phyloP scores from a whole-genome alignment of 768 basidiomycete species.

The Calocera viscosa region DNA sequence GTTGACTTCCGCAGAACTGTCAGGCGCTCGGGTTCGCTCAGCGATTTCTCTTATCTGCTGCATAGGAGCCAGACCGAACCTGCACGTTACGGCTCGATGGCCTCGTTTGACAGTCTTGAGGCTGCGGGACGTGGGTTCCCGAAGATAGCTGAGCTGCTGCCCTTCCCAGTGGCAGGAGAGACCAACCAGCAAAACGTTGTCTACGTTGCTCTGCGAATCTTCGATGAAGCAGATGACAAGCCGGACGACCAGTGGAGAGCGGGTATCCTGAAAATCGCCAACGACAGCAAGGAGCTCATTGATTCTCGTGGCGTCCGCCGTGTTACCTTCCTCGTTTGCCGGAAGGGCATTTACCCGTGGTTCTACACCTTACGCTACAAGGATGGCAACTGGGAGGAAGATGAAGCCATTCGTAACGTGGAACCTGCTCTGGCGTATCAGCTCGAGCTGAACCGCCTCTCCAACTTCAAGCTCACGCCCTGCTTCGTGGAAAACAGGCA shows the following conservation, averaged over 20 bases:
- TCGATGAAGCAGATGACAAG: conserved; percentile 66
- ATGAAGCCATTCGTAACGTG: conserved; percentile 92
- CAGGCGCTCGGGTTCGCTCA: conserved; percentile 81
- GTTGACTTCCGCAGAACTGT: conserved; percentile 34
- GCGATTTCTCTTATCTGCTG: conserved; percentile 89
- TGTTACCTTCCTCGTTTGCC: conserved; percentile 83
- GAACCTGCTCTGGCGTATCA: conserved; percentile 98
- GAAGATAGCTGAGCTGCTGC: conserved; percentile 59
- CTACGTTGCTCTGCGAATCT: conserved; percentile 84
- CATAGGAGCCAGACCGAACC: conserved; percentile 71
- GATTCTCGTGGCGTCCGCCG: conserved; percentile 74
- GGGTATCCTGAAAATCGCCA: conserved; percentile 57
- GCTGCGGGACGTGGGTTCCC: conserved; percentile 61
- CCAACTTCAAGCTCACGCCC: conserved; percentile 93
- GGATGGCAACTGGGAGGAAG: conserved; percentile 73
- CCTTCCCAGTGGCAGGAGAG: conserved; percentile 58
- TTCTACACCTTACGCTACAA: conserved; percentile 82
- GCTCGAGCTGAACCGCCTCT: conserved; percentile 88
- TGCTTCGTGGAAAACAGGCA: conserved; percentile 94
- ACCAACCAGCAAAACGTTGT: conserved; percentile 81
- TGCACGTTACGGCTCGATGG: conserved; percentile 77
- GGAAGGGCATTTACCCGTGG: conserved; percentile 79
- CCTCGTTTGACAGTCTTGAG: conserved; percentile 69
- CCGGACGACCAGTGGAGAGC: conserved; percentile 65
- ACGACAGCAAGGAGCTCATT: conserved; percentile 51